Conservation (phyloP, 805 yeast genomes). For the Lipomyces spencermartinsiae region DNA sequence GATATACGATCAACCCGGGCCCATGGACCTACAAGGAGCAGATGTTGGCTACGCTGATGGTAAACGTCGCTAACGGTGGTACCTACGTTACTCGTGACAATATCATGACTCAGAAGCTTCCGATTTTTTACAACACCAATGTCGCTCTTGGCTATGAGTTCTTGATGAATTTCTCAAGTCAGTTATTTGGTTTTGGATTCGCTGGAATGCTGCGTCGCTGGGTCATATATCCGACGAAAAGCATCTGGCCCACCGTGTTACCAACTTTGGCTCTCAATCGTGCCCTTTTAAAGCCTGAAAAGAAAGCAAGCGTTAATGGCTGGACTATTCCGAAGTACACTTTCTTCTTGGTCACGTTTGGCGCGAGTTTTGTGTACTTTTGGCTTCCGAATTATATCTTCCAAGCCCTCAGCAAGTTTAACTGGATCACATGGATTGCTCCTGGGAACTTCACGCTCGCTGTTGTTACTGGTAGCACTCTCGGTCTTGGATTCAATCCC, state of each 20-base stretch:
- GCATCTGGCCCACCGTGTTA: slow-evolving; percentile 74
- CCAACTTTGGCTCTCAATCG: slow-evolving; percentile 64
- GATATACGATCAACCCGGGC: slow-evolving; percentile 59
- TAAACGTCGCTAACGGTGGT: slow-evolving; percentile 31
- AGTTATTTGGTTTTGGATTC: slow-evolving; percentile 68
- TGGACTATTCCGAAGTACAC: slow-evolving; percentile 64
- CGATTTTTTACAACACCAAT: slow-evolving; percentile 21
- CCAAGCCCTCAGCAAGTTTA: slow-evolving; percentile 62
- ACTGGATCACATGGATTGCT: slow-evolving; percentile 69
- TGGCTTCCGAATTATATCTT: slow-evolving; percentile 69
- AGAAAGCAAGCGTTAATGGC: slow-evolving; percentile 60
- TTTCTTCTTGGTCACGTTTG: slow-evolving; percentile 55
- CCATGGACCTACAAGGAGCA: slow-evolving; percentile 70
- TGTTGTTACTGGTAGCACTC: slow-evolving; percentile 67
- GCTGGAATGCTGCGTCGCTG: slow-evolving; percentile 68
- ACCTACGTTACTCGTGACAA: slow-evolving; percentile 42
- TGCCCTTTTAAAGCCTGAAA: slow-evolving; percentile 47
- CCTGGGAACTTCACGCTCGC: slow-evolving; percentile 63
- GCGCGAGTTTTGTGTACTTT: slow-evolving; percentile 56
- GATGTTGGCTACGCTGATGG: slow-evolving; percentile 59
- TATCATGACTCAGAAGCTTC: slow-evolving; percentile 46
- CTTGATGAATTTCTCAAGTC: slow-evolving; percentile 60
- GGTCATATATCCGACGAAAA: slow-evolving; percentile 67
- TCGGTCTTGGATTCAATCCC: slow-evolving; percentile 73
- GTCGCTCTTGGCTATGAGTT: slow-evolving; percentile 56